Evolutionary conservation across 140 eudicot species (phyloP).

Genomic region (Stevia rebaudiana): DNA sequence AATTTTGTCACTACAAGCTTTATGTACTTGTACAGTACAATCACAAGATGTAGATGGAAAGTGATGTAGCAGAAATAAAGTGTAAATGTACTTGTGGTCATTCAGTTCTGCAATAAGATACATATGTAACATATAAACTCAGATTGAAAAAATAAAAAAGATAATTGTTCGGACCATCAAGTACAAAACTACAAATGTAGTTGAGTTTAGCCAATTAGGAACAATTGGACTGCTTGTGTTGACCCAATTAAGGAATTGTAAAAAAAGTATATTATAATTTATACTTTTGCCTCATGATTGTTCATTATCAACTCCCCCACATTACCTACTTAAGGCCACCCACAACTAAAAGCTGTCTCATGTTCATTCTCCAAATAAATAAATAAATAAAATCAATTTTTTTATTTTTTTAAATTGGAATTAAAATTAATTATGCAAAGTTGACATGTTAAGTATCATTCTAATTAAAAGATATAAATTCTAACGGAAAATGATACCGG

Average conservation of each 20-base stretch:
- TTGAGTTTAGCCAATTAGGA: slow-evolving; percentile 20
- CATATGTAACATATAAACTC: slow-evolving; percentile 22
- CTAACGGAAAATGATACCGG: slow-evolving; percentile 2
- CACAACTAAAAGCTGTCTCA: slow-evolving; percentile 2
- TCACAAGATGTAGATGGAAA: slow-evolving; percentile 18
- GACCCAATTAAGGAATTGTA: slow-evolving; percentile 13
- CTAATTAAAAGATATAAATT: slow-evolving; percentile 5
- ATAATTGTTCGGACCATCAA: slow-evolving; percentile 36
- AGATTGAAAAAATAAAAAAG: slow-evolving; percentile 18
- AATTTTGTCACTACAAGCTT: slow-evolving; percentile 17
- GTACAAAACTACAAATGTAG: slow-evolving; percentile 19
- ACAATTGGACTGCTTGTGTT: slow-evolving; percentile 29
- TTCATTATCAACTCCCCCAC: slow-evolving; percentile 33
- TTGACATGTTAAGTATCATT: background rate
- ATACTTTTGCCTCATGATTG: slow-evolving; percentile 9
- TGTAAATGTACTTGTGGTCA: slow-evolving; percentile 25
- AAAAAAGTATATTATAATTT: slow-evolving; percentile 6
- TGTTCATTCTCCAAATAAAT: slow-evolving; percentile 7
- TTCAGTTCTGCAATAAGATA: slow-evolving; percentile 29
- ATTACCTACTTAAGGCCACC: slow-evolving; percentile 23
- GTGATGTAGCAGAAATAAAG: slow-evolving; percentile 29
- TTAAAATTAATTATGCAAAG: background rate
- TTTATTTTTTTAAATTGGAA: background rate
- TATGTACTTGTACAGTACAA: slow-evolving; percentile 15
- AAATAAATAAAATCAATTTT: background rate